Percentiles rank a stretch among this genome's conserved stretches.
Evolutionary conservation across 768 basidiomycete genomes (phyloP).

Genomic region (Rhodotorula sphaerocarpa): DNA sequence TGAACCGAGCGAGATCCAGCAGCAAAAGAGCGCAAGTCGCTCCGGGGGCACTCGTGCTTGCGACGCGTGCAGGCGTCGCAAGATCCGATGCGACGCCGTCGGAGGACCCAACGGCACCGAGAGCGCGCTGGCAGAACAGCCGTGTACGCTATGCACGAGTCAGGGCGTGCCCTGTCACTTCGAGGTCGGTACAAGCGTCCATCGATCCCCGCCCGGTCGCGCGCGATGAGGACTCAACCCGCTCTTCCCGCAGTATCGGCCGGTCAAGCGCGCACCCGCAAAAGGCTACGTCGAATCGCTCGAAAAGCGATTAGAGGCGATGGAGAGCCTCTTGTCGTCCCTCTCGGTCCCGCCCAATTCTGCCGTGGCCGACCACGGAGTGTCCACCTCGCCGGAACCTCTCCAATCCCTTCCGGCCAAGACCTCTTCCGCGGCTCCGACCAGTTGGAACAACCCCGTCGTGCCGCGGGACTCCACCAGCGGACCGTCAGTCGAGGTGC

Average conservation of each 20-base stretch:
- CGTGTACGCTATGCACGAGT: slow-evolving; percentile 13
- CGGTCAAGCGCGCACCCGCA: slow-evolving; percentile 11
- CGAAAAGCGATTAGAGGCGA: slow-evolving; percentile 31
- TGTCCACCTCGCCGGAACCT: not conserved
- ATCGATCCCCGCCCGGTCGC: not conserved
- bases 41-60: too few relatives aligned
- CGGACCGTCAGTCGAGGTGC: not conserved
- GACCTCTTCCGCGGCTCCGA: not conserved
- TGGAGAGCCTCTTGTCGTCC: slow-evolving; percentile 29
- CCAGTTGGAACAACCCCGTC: not conserved
- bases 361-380: not conserved
- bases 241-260: slow-evolving; percentile 9
- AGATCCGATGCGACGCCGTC: slow-evolving; percentile 19
- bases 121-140: not conserved
- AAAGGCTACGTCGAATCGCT: slow-evolving; percentile 34
- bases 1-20: too few relatives aligned
- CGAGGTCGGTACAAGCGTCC: slow-evolving; percentile 5
- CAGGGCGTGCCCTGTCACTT: slow-evolving; percentile 16
- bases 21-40: too few relatives aligned
- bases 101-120: not conserved
- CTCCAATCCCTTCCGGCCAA: not conserved
- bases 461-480: not conserved
- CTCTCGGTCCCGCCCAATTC: not conserved
- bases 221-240: not conserved
- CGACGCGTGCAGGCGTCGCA: too few relatives aligned